phyloP scores from a whole-genome alignment of 2,329 filamentous ascomycete species.

The Neopestalotiopsis sp. region DNA sequence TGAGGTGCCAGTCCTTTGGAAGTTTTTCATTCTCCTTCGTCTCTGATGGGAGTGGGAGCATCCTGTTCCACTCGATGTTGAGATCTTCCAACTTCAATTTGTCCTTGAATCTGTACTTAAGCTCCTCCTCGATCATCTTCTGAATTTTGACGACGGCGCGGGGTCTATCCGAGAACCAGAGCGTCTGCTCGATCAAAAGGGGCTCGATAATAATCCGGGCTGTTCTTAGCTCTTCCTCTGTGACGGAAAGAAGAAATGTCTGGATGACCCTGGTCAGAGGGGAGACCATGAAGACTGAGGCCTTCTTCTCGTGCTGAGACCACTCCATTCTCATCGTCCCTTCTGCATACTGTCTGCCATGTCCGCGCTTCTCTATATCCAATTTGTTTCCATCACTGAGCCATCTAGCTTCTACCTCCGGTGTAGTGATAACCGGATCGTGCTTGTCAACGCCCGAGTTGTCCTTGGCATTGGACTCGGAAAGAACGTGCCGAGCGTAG shows the following conservation, averaged over 20 bases:
- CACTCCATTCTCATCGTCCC: neutral
- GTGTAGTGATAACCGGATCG: constrained; percentile 10
- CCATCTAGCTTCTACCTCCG: too few species aligned
- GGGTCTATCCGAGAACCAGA: constrained; percentile 21
- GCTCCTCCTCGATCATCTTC: neutral
- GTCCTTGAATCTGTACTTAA: neutral
- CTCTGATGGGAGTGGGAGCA: too few species aligned
- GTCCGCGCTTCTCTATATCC: neutral
- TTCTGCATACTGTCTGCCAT: neutral
- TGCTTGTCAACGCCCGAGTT: constrained; percentile 10
- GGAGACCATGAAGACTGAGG: constrained; percentile 13
- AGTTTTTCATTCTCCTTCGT: too few species aligned
- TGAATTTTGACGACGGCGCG: too few species aligned
- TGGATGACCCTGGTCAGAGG: constrained; percentile 15
- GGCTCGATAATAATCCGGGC: constrained; percentile 14
- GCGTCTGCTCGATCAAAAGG: constrained; percentile 18
- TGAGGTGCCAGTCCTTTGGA: too few species aligned
- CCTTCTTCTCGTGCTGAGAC: neutral
- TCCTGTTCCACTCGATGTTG: constrained; percentile 4
- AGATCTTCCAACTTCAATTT: neutral
- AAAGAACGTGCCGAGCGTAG: constrained; percentile 18
- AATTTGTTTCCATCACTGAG: too few species aligned
- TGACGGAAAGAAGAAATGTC: constrained; percentile 15
- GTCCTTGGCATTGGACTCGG: constrained; percentile 17
- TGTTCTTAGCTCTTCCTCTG: neutral